Evolutionary conservation across 371 early-diverging fungal species (phyloP).

Genomic region (Mucor velutinosus): DNA sequence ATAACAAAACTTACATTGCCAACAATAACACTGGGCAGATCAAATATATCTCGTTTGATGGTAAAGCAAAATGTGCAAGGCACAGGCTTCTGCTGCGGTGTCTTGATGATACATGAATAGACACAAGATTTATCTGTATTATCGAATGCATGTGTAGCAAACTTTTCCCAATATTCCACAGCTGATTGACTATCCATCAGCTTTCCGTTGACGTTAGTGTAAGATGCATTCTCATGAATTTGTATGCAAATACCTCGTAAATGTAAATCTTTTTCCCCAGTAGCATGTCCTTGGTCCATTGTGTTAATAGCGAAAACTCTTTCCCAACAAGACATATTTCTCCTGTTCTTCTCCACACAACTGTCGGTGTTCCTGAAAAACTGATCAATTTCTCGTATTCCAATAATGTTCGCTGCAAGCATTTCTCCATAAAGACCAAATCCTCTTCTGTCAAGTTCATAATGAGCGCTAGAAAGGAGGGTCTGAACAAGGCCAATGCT

Average conservation of each 20-base stretch:
- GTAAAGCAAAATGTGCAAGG: conserved; percentile 92
- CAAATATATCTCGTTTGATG: conserved; percentile 91
- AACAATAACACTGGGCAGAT: conserved; percentile 83
- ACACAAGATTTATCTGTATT: conserved; percentile 74
- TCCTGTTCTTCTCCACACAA: conserved; percentile 92
- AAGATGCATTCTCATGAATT: neutral
- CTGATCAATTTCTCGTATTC: conserved; percentile 90
- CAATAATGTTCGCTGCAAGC: conserved; percentile 70
- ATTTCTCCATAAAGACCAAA: conserved; percentile 91
- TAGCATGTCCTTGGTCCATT: conserved; percentile 79
- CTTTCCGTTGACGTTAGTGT: conserved; percentile 28
- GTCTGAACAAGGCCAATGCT: conserved; percentile 88
- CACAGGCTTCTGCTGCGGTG: conserved; percentile 59
- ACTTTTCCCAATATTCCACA: conserved; percentile 93
- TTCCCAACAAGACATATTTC: conserved; percentile 90
- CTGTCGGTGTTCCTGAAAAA: conserved; percentile 90
- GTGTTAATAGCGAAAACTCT: conserved; percentile 86
- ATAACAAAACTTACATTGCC: conserved; percentile 58
- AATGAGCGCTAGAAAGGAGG: conserved; percentile 88
- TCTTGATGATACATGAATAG: conserved; percentile 58
- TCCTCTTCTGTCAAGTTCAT: conserved; percentile 92
- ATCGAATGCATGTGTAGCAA: conserved; percentile 86
- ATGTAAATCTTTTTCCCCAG: conserved; percentile 75
- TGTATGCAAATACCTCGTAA: conserved; percentile 57
- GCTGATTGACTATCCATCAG: conserved; percentile 88